Evolutionary conservation across 148 eudicot genomes (phyloP).

Genomic region (Arbutus unedo): DNA sequence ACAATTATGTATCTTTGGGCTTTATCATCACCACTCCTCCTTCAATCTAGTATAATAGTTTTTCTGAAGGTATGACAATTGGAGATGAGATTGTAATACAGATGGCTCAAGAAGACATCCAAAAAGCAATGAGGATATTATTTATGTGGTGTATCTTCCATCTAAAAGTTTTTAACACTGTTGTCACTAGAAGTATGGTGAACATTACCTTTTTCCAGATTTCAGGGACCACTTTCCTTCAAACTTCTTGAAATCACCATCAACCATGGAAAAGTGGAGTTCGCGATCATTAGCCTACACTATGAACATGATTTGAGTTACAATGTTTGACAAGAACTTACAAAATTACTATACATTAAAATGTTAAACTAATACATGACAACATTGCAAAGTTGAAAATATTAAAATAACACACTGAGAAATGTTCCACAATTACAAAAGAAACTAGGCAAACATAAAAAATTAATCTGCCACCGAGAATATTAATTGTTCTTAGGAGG

Average conservation of each 20-base stretch:
- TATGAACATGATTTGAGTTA: slow-evolving; percentile 20
- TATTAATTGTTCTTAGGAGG: background rate
- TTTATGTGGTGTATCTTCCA: background rate
- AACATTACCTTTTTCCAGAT: slow-evolving; percentile 53
- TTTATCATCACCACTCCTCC: background rate
- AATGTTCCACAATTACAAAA: background rate
- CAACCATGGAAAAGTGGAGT: slow-evolving; percentile 89
- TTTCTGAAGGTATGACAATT: background rate
- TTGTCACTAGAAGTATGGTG: background rate
- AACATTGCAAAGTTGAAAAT: background rate
- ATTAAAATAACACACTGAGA: background rate
- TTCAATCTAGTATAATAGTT: background rate
- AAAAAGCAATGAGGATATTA: slow-evolving; percentile 1
- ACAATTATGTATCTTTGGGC: background rate
- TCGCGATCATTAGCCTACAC: slow-evolving; percentile 75
- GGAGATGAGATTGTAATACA: background rate
- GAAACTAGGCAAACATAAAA: background rate
- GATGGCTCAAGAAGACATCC: background rate
- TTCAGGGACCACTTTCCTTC: slow-evolving; percentile 94
- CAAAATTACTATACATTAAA: background rate
- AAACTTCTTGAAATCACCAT: slow-evolving; percentile 98
- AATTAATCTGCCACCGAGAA: background rate
- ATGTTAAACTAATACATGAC: background rate
- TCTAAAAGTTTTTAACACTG: background rate
- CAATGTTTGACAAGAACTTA: background rate